phyloP scores from a whole-genome alignment of 768 basidiomycete genomes.

The Leccinellum luteum region DNA sequence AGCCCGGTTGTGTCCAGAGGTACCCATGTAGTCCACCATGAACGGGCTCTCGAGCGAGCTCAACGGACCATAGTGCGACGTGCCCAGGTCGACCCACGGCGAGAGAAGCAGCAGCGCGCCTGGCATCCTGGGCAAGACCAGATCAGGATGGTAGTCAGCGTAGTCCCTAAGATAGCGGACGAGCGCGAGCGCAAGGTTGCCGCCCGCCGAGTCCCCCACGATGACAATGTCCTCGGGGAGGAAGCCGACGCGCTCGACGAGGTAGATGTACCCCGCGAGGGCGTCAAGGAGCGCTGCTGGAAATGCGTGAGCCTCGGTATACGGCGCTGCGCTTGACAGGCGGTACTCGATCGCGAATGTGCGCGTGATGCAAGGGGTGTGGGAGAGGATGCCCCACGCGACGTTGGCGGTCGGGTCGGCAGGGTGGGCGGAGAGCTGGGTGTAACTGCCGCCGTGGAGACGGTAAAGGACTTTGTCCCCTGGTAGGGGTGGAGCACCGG shows the following conservation, averaged over 20 bases:
- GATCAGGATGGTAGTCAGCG: constrained; percentile 8
- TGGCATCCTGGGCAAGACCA: constrained; percentile 21
- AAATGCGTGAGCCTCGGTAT: constrained; percentile 38
- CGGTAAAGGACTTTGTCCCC: constrained; percentile 35
- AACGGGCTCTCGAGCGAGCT: constrained; percentile 36
- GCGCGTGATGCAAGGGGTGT: constrained; percentile 21
- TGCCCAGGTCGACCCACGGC: constrained; percentile 26
- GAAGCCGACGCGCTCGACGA: constrained; percentile 43
- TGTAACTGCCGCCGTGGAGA: constrained; percentile 33
- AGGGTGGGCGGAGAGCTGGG: constrained; percentile 29
- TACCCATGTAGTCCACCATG: constrained; percentile 28
- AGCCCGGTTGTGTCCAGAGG: neutral
- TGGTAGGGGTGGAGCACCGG: constrained; percentile 19
- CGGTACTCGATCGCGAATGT: constrained; percentile 49
- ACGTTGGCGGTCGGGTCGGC: constrained; percentile 23
- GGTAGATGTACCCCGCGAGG: constrained; percentile 49
- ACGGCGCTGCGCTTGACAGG: constrained; percentile 33
- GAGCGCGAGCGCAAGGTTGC: constrained; percentile 43
- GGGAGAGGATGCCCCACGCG: constrained; percentile 17
- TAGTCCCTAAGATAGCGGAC: constrained; percentile 35
- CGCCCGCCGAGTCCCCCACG: constrained; percentile 56
- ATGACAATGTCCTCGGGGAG: constrained; percentile 43
- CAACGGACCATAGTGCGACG: constrained; percentile 27
- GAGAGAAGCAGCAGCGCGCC: constrained; percentile 36
- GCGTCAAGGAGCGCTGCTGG: constrained; percentile 54